Evolutionary conservation across 164 flowering plant genomes (phyloP).

Genomic region (Kalanchoe fedtschenkoi): DNA sequence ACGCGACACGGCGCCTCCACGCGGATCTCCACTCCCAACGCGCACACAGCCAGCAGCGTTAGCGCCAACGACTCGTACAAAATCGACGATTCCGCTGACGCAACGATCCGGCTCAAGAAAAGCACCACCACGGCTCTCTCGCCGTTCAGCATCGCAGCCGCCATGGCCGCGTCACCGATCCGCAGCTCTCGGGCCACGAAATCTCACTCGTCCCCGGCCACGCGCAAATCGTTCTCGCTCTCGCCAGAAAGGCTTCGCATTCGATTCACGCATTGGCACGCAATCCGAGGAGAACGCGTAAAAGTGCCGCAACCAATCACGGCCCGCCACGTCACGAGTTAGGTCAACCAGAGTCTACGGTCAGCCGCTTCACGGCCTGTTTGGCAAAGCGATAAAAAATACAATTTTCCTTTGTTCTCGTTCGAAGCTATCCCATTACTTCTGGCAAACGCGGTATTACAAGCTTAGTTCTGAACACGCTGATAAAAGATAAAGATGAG

Average conservation of each 20-base stretch:
- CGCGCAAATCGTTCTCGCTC: not conserved
- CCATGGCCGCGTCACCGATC: not conserved
- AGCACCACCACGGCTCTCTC: slow-evolving; percentile 68
- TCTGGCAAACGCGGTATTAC: too few species aligned
- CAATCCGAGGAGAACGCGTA: not conserved
- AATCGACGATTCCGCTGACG: slow-evolving; percentile 34
- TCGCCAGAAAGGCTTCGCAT: not conserved
- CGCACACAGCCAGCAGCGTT: slow-evolving; percentile 37
- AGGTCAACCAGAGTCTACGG: not conserved
- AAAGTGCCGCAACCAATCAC: slow-evolving; percentile 1
- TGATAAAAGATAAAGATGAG: too few species aligned
- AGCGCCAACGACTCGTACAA: slow-evolving; percentile 15
- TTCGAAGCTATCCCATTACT: too few species aligned
- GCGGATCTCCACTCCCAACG: slow-evolving; percentile 49
- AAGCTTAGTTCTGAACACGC: too few species aligned
- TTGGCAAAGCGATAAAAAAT: not conserved
- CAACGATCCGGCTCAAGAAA: slow-evolving; percentile 33
- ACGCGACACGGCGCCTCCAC: slow-evolving; percentile 27
- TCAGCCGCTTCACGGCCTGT: not conserved
- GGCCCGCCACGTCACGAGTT: not conserved
- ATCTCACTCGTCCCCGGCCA: too few species aligned
- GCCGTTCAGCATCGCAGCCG: slow-evolving; percentile 37
- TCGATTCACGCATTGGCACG: not conserved
- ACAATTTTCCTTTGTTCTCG: too few species aligned
- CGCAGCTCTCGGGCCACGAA: not conserved